Base-by-base conservation (phyloP, 2,329 filamentous ascomycete species). In the Verticillium nubilum region DNA sequence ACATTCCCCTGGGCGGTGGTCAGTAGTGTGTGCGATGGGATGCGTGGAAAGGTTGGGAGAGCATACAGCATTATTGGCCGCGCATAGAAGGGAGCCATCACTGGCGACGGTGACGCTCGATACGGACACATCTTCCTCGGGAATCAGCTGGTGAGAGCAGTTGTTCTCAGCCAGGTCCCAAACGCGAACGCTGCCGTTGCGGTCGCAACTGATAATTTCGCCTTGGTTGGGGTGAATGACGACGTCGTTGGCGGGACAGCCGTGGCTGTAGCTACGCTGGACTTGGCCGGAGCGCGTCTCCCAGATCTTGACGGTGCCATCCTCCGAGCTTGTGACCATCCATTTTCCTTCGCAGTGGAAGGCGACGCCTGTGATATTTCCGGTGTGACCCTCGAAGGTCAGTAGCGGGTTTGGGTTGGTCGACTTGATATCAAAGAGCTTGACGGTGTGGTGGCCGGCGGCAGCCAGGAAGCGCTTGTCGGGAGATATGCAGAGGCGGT, bases 151-250 rank as follows among this genome's bases (percentile, higher is more conserved):
- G 73, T 98, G 94, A 0, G 91, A 93, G 79, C 95, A 99, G 69
- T 92, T 96, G 72, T 97, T 98, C 82, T 98, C 93, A 9, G 92
- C 92, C 59, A 99, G 76, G 70, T 99, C 95, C 95, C 95, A 99
- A 63, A 99, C 90, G 47, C 94, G 83, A 61, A 99, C 92, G 72
- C 92, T 96, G 54, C 95, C 95, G 54, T 90, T 88, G 33, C 94
- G 87, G 73, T 99, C 95, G 72, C 94, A 97, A 73, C 91, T 96
- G 70, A 99, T 97, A 62, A 99, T 89, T 78, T 99, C 95, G 61
- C 94, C 95, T 78, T 99, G 95, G 71, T 99, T 99, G 0, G 95
- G 95, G 73, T 99, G 95, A 59, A 99, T 99, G n/a, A 98, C 95
- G 9, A 99, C 95, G 74, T 99, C 95, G 70, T 97, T 99, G 57